phyloP scores from a whole-genome alignment of 1,284 basidiomycete species.

The Schizopora paradoxa region DNA sequence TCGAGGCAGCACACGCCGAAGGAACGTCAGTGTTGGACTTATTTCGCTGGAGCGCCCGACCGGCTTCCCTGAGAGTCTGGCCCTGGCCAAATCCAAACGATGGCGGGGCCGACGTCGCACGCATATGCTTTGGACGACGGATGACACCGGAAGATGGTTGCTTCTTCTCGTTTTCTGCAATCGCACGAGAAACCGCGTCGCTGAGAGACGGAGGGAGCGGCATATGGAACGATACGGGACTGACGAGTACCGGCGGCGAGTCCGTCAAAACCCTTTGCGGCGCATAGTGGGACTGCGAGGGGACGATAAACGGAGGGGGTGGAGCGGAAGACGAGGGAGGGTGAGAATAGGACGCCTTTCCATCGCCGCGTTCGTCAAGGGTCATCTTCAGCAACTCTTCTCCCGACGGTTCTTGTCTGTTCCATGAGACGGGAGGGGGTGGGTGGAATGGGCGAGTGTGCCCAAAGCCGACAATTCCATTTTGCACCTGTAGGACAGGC shows the following conservation, averaged over 20 bases:
- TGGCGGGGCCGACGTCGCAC: constrained; percentile 22
- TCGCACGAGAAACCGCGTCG: too few relatives aligned
- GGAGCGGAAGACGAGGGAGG: neutral
- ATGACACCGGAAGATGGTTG: constrained; percentile 12
- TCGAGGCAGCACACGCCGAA: neutral
- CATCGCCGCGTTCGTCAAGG: constrained; percentile 1
- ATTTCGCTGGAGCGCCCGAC: constrained; percentile 7
- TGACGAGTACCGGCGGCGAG: neutral
- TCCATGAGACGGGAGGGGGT: constrained; percentile 7
- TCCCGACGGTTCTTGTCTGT: constrained; percentile 8
- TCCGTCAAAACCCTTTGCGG: neutral
- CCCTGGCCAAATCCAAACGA: constrained; percentile 11
- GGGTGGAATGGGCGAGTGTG: constrained; percentile 10
- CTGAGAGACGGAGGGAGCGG: constrained; percentile 4
- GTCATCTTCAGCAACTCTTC: constrained; percentile 12
- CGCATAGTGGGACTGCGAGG: constrained; percentile 2
- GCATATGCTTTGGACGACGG: constrained; percentile 16
- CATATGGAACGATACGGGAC: neutral
- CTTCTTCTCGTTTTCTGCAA: constrained; percentile 9
- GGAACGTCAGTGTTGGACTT: constrained; percentile 4
- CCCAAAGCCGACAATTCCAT: too few relatives aligned
- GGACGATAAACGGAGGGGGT: constrained; percentile 9
- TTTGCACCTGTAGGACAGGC: too few relatives aligned
- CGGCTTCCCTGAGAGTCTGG: constrained; percentile 2
- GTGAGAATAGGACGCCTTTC: neutral